phyloP scores from a whole-genome alignment of 2,329 filamentous ascomycete genomes.

The Trichoderma simmonsii region DNA sequence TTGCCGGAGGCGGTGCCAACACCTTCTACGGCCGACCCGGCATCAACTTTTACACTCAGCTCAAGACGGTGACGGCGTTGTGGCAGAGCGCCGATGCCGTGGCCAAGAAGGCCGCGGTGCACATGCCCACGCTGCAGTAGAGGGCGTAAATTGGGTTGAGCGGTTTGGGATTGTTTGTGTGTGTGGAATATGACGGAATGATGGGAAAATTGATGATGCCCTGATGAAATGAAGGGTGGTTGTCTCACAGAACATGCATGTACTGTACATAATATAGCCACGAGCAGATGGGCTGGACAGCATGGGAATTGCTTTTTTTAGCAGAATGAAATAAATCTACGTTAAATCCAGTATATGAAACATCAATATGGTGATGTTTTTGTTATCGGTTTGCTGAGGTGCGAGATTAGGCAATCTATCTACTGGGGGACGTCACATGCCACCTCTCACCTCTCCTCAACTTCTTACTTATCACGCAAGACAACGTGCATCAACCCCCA shows the following conservation, averaged over 20 bases:
- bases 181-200: not conserved
- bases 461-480: not conserved
- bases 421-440: not conserved
- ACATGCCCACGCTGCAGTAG: conserved; percentile 64
- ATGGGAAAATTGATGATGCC: not conserved
- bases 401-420: not conserved
- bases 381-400: not conserved
- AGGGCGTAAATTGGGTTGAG: not conserved
- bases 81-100: conserved; percentile 87
- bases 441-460: not conserved
- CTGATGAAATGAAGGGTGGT: not conserved
- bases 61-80: conserved; percentile 93
- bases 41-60: conserved; percentile 91
- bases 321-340: not conserved
- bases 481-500: not conserved
- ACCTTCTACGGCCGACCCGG: conserved; percentile 96
- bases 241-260: not conserved
- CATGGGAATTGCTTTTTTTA: not conserved
- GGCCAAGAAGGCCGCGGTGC: conserved; percentile 77
- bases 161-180: not conserved
- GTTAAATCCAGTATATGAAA: not conserved
- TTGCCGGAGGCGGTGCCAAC: conserved; percentile 87
- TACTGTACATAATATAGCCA: not conserved
- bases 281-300: not conserved
- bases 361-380: not conserved